Evolutionary conservation across 768 basidiomycete genomes (phyloP).

Genomic region (Phlegmacium glaucopus): DNA sequence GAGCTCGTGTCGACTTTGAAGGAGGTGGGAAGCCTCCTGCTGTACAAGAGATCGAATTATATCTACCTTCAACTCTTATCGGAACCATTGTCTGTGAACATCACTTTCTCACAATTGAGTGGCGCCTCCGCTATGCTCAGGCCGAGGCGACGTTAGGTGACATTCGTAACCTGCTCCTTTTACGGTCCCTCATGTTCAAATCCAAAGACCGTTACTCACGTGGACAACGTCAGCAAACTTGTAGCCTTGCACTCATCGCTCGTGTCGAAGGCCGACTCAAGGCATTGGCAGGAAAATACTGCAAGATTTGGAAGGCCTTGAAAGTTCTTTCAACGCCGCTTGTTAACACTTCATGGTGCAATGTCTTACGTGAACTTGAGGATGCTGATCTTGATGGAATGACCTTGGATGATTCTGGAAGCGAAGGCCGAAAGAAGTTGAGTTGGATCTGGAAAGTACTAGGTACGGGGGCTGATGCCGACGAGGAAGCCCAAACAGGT

Average conservation of each 20-base stretch:
- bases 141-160: constrained; percentile 22
- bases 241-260: constrained; percentile 14
- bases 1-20: not conserved
- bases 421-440: not conserved
- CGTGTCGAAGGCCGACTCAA: constrained; percentile 12
- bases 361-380: constrained; percentile 5
- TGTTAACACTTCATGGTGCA: constrained; percentile 5
- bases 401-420: constrained; percentile 5
- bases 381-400: constrained; percentile 12
- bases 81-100: not conserved
- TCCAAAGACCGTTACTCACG: constrained; percentile 22
- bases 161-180: constrained; percentile 22
- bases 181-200: constrained; percentile 22
- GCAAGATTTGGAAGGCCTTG: constrained; percentile 5
- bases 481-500: constrained; percentile 8
- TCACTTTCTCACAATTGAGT: constrained; percentile 17
- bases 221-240: constrained; percentile 23
- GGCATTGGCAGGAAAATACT: constrained; percentile 10
- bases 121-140: constrained; percentile 21
- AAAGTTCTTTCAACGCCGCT: not conserved
- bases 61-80: constrained; percentile 14
- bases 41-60: constrained; percentile 12
- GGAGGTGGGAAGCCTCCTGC: not conserved
- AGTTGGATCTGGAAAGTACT: constrained; percentile 20
- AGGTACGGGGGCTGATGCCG: constrained; percentile 4